Evolutionary conservation across 768 basidiomycete species (phyloP).

Genomic region (Leccinum ochraceum): DNA sequence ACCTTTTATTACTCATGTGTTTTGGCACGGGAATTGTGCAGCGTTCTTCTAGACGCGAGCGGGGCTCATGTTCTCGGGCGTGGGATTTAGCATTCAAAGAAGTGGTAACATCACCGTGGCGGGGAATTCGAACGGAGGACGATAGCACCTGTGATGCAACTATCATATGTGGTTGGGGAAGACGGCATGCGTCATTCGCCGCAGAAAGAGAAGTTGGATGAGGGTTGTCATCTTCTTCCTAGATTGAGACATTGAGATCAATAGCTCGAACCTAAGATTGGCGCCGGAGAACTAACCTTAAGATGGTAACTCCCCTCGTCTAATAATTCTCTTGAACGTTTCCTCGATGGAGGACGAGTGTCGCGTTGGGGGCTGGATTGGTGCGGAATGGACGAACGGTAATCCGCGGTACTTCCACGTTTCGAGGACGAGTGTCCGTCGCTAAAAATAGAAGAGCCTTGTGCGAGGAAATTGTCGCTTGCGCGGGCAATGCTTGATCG

Average conservation of each 20-base stretch:
- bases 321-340: constrained; percentile 34
- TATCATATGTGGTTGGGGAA: constrained; percentile 26
- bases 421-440: constrained; percentile 23
- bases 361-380: constrained; percentile 21
- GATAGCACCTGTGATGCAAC: constrained; percentile 25
- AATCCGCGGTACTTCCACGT: constrained; percentile 20
- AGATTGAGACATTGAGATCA: constrained; percentile 28
- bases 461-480: constrained; percentile 35
- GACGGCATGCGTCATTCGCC: constrained; percentile 25
- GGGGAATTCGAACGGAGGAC: constrained; percentile 19
- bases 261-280: constrained; percentile 29
- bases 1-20: constrained; percentile 27
- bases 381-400: constrained; percentile 14
- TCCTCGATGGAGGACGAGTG: constrained; percentile 30
- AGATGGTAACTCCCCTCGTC: constrained; percentile 29
- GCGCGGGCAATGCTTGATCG: constrained; percentile 34
- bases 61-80: constrained; percentile 19
- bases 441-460: constrained; percentile 33
- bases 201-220: constrained; percentile 21
- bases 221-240: constrained; percentile 29
- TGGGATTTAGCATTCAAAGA: constrained; percentile 20
- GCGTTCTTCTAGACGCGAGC: constrained; percentile 29
- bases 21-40: constrained; percentile 21
- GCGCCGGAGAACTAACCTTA: constrained; percentile 34
- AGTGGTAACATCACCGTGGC: constrained; percentile 7